Base-by-base conservation (phyloP, 1,139 yeast species). In the Groenewaldozyma auringiensis region DNA sequence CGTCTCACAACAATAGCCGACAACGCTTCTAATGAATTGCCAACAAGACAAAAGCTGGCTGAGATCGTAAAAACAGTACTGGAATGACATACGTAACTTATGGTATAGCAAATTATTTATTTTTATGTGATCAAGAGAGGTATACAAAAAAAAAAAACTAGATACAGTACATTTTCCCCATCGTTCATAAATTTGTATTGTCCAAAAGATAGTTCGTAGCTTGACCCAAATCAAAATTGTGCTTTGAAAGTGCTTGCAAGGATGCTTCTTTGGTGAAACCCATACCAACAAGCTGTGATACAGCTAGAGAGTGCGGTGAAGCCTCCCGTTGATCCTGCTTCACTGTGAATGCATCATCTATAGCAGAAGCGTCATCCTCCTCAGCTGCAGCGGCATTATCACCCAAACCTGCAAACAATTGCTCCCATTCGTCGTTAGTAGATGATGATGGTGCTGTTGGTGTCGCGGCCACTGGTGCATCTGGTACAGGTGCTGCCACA, bases 191-290 rank as follows among this genome's bases (percentile, higher is more conserved):
- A 6, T 25, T 25, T 25, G 29, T 8, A 25, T 25, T 25, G 29
- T 88, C 96, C 56, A 88, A 71, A 54, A 89, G 69, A 58, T 73
- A 80, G 62, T 89, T 88, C 8, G 95, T 84, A 21, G 96, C 96
- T 46, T 82, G 82, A 52, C 83, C 89, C 44, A 88, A 67, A 58
- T 84, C 78, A 83, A 92, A 85, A 51, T 79, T 71, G 58, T 80
- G 79, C 60, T 70, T 74, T 54, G 77, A 71, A 50, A 89, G 71
- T 2, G 96, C 96, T 8, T 71, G 74, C 9, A 72, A 57, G 1
- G 92, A 87, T 48, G 80, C 81, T 1, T 70, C 68, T 50, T 75
- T 73, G 33, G 78, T 76, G 62, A 89, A 89, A 1, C 97, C 97
- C 96, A 89, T 89, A 34, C 92, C 89, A 20, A 79, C 78, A 53